phyloP scores from a whole-genome alignment of 768 basidiomycete species.

The Mycena belliarum region DNA sequence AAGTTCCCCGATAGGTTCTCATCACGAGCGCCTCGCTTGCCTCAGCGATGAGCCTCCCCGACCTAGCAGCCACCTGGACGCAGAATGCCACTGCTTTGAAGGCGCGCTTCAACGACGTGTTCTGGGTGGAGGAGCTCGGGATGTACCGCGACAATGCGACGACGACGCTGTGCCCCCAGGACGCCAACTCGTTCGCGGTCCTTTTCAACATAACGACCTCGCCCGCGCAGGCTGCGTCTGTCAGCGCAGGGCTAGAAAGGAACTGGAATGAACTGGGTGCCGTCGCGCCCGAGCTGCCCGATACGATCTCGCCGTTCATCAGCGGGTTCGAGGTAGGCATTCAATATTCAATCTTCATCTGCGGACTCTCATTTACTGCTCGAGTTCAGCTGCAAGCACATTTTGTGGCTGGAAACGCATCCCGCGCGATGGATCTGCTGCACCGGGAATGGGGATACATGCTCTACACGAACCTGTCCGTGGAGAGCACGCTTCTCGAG shows the following conservation, averaged over 20 bases:
- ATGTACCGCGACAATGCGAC: conserved; percentile 58
- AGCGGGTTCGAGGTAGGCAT: conserved; percentile 53
- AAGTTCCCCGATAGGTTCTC: conserved; percentile 43
- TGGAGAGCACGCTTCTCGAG: conserved; percentile 59
- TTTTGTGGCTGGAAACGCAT: conserved; percentile 53
- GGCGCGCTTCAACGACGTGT: conserved; percentile 46
- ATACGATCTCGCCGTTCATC: conserved; percentile 62
- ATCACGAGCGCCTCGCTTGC: conserved; percentile 50
- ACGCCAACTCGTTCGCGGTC: conserved; percentile 58
- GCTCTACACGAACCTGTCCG: conserved; percentile 53
- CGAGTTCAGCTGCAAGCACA: conserved; percentile 53
- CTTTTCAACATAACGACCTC: conserved; percentile 52
- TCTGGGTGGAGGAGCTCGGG: conserved; percentile 50
- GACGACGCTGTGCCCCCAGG: conserved; percentile 55
- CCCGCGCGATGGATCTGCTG: conserved; percentile 52
- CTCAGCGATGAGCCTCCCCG: conserved; percentile 33
- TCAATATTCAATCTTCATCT: no score
- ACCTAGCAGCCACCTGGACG: conserved; percentile 39
- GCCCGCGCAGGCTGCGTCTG: conserved; percentile 34
- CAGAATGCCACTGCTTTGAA: conserved; percentile 52
- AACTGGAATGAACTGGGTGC: conserved; percentile 58
- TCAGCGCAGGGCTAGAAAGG: conserved; percentile 48
- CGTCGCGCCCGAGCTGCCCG: conserved; percentile 56
- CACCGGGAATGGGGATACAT: conserved; percentile 62
- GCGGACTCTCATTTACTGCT: background rate